Base-by-base conservation (phyloP, 306 rosid species). In the Leucaena leucocephala region DNA sequence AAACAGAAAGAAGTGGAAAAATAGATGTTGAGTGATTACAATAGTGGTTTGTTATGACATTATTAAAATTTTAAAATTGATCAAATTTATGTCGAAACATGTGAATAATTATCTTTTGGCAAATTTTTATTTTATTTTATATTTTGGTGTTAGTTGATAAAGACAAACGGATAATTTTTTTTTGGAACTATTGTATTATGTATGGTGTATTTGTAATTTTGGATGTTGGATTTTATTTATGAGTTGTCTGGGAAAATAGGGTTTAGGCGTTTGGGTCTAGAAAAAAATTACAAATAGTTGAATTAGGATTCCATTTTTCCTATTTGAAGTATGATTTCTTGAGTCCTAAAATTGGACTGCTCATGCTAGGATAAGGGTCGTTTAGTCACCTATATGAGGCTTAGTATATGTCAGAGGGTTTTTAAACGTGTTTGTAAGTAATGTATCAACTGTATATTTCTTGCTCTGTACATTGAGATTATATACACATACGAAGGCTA, bases 1-100 rank as follows among this genome's bases (percentile, higher is more conserved):
- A 33, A 27, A 4, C 71, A 8, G 22, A 50, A 74, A 57, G 21
- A 6, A 74, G 0, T 4, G 39, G 52, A 49, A 75, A 68, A 14
- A 68, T 17, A 66, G 5, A 44, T 69, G 39, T 69, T 42, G 34
- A 35, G 14, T 9, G 59, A 69, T 65, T 13, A 65, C 58, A 62
- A 66, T 77, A 69, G 39, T 68, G 70, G 36, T 55, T 27, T 58
- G 65, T 58, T 22, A 58, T 57, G 3, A 57, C 36, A 19, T 21
- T 22, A 19, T 57, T 57, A 57, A 21, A 27, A 27, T 27, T 27
- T 27, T 27, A 27, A 27, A 8, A 57, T 19, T 57, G 4, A 58
- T 58, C 36, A 21, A 58, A 58, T 58, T 59, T 59, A 7, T 59
- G 16, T 27, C 9, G 14, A 62, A 34, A 14, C 9, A 8, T 62